Percentiles rank a stretch among this genome's conserved stretches.
These are phyloP conservation scores for Cyamopsis tetragonoloba DNA, from an alignment of 306 rosid genomes.

Conservation along the genomic window DNA sequence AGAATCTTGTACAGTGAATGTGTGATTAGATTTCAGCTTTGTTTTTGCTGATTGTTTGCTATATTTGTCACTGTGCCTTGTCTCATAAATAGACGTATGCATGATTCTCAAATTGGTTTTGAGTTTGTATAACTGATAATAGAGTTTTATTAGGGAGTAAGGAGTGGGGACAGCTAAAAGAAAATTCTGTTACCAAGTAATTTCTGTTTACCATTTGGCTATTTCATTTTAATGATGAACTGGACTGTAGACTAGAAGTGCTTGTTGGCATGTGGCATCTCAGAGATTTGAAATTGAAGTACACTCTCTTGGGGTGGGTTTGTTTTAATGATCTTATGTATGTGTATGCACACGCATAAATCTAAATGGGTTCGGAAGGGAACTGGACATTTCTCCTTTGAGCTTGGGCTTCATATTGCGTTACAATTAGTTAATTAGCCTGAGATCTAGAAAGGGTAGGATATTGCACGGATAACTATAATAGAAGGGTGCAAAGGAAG, in stretches of 20 bases:
- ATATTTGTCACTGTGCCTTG: background rate
- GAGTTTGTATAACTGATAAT: background rate
- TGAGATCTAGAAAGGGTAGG: too few species aligned
- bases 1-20: slow-evolving; percentile 1
- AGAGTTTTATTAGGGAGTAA: background rate
- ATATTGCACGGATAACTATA: too few species aligned
- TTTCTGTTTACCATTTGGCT: slow-evolving; percentile 3
- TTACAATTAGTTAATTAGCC: too few species aligned
- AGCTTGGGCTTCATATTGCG: background rate
- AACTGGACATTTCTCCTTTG: background rate
- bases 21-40: background rate
- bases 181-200: background rate
- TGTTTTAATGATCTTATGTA: slow-evolving; percentile 2
- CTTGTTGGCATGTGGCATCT: slow-evolving; percentile 13
- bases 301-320: background rate
- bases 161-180: slow-evolving; percentile 2
- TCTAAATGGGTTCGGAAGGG: background rate
- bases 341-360: background rate
- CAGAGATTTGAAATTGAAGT: background rate
- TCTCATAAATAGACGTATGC: slow-evolving; percentile 17
- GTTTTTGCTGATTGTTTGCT: background rate
- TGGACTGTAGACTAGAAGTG: background rate
- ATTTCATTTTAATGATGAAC: slow-evolving; percentile 5
- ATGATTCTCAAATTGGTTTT: slow-evolving; percentile 8
- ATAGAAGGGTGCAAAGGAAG: too few species aligned